A percentile compares a stretch with the other conserved stretches of the same genome.
phyloP scores from a whole-genome alignment of 2,329 filamentous ascomycete species.

The Pestalotiopsis sp. region DNA sequence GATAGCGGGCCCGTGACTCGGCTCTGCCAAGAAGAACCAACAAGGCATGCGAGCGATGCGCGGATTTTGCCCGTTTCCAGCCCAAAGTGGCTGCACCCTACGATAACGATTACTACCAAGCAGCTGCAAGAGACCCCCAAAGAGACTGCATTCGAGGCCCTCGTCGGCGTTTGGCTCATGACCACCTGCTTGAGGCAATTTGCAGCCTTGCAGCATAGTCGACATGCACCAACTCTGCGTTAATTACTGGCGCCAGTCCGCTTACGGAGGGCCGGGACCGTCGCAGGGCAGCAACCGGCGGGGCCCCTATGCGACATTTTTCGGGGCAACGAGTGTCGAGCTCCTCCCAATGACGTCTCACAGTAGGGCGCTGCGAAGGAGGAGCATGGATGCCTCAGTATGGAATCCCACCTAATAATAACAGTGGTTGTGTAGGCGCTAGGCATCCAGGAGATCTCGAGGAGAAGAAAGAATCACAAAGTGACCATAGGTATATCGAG shows the following conservation, averaged over 20 bases:
- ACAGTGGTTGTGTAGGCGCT: background rate
- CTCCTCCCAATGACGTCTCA: constrained; percentile 5
- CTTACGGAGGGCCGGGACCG: constrained; percentile 15
- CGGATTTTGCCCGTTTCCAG: background rate
- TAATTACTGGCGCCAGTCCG: constrained; percentile 16
- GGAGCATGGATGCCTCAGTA: background rate
- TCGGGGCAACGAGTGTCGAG: constrained; percentile 12
- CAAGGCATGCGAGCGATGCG: background rate
- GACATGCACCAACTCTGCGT: constrained; percentile 5
- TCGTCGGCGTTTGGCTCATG: background rate
- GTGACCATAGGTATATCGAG: background rate
- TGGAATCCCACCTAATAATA: background rate
- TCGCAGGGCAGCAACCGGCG: constrained; percentile 1
- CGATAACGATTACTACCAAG: background rate
- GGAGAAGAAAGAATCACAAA: no score
- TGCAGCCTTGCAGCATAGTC: constrained; percentile 20
- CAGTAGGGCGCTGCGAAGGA: background rate
- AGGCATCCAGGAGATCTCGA: no score
- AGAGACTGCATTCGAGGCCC: background rate
- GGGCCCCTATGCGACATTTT: constrained; percentile 20
- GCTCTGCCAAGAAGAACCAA: background rate
- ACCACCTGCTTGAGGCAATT: constrained; percentile 20
- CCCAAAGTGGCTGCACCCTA: background rate
- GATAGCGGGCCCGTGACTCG: background rate
- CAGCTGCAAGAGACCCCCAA: background rate